Conservation (phyloP, 2,329 filamentous ascomycete genomes). For the Monosporascus ibericus region DNA sequence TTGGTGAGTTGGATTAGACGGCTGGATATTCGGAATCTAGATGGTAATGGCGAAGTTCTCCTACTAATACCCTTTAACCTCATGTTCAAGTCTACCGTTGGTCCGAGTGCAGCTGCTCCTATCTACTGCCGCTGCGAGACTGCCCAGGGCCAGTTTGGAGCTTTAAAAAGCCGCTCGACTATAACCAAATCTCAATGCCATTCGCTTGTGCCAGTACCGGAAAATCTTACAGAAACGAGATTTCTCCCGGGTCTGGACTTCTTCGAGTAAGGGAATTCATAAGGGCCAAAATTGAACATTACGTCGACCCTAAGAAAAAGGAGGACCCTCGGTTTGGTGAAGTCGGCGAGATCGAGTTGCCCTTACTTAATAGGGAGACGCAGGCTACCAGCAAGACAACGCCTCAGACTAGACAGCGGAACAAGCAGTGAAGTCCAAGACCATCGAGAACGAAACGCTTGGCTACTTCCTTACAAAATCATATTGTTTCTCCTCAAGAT, state of each 20-base stretch:
- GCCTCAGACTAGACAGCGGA: slow-evolving; percentile 49
- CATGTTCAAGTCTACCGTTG: slow-evolving; percentile 66
- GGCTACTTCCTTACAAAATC: slow-evolving; percentile 63
- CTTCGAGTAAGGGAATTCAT: slow-evolving; percentile 61
- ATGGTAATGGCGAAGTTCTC: slow-evolving; percentile 51
- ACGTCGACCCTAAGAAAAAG: slow-evolving; percentile 61
- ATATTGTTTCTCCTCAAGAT: slow-evolving; percentile 58
- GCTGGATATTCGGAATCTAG: slow-evolving; percentile 60
- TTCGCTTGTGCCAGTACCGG: slow-evolving; percentile 67
- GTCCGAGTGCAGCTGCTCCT: slow-evolving; percentile 56
- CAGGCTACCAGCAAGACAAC: slow-evolving; percentile 57
- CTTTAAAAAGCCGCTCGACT: slow-evolving; percentile 64
- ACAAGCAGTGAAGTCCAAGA: slow-evolving; percentile 52
- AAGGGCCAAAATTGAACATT: slow-evolving; percentile 68
- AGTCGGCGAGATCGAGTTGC: slow-evolving; percentile 54
- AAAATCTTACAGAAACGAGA: slow-evolving; percentile 66
- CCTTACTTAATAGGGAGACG: slow-evolving; percentile 53
- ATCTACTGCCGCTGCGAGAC: slow-evolving; percentile 61
- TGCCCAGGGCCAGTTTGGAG: slow-evolving; percentile 63
- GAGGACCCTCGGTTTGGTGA: slow-evolving; percentile 58
- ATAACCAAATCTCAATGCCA: slow-evolving; percentile 61
- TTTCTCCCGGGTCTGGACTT: slow-evolving; percentile 59
- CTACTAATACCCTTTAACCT: slow-evolving; percentile 63
- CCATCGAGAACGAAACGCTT: slow-evolving; percentile 64
- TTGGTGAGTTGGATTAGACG: slow-evolving; percentile 58